phyloP scores from a whole-genome alignment of 2,329 filamentous ascomycete species.

The Nectriaceae sp. region DNA sequence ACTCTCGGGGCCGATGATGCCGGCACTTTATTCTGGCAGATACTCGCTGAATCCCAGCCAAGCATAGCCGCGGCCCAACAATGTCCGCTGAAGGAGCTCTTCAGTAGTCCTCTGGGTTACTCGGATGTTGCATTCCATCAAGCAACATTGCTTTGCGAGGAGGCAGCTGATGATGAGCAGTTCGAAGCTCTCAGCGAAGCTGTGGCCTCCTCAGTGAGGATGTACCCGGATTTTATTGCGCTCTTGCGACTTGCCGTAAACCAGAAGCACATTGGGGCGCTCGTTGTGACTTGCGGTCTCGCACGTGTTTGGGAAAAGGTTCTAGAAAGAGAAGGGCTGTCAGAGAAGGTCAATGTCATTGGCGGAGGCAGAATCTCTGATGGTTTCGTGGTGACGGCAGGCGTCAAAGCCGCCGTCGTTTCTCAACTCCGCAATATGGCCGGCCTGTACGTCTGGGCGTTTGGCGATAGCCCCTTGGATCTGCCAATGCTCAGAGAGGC shows the following conservation, averaged over 20 bases:
- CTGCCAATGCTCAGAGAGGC: slow-evolving; percentile 57
- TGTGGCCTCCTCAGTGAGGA: slow-evolving; percentile 41
- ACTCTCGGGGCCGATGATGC: slow-evolving; percentile 55
- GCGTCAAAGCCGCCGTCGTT: slow-evolving; percentile 52
- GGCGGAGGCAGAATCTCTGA: slow-evolving; percentile 51
- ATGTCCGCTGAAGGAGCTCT: slow-evolving; percentile 45
- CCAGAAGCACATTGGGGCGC: slow-evolving; percentile 40
- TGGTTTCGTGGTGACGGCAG: slow-evolving; percentile 51
- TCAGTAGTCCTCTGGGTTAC: slow-evolving; percentile 48
- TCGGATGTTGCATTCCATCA: slow-evolving; percentile 58
- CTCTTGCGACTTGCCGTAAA: slow-evolving; percentile 40
- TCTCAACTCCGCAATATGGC: slow-evolving; percentile 36
- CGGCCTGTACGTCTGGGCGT: slow-evolving; percentile 52
- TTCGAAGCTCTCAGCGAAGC: slow-evolving; percentile 48
- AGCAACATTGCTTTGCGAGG: slow-evolving; percentile 54
- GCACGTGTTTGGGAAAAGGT: slow-evolving; percentile 57
- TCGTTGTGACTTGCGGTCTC: slow-evolving; percentile 59
- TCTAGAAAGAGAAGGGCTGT: slow-evolving; percentile 44
- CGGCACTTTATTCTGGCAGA: slow-evolving; percentile 51
- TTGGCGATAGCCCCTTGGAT: slow-evolving; percentile 63
- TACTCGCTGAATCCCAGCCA: slow-evolving; percentile 1
- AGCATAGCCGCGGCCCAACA: neutral
- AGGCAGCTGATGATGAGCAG: slow-evolving; percentile 33
- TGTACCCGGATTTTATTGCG: slow-evolving; percentile 50
- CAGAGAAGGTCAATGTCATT: slow-evolving; percentile 48